Percentiles rank a stretch among this genome's conserved stretches.
Conservation (phyloP, 805 yeast species). For the Teunomyces pallodes region DNA sequence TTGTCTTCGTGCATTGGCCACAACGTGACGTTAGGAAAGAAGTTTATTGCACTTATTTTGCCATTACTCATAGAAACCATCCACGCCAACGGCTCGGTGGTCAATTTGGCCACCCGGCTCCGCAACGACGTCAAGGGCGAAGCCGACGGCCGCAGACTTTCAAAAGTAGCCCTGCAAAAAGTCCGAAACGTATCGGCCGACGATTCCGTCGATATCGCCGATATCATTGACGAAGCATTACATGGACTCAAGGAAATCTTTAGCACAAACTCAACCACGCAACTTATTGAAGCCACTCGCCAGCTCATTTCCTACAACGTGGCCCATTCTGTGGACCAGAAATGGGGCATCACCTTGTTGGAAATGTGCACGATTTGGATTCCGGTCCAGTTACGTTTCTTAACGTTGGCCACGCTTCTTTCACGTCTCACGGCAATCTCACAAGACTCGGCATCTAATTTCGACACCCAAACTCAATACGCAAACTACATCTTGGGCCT, state of each 20-base stretch:
- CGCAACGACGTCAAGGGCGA: constrained; percentile 23
- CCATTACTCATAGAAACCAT: constrained; percentile 39
- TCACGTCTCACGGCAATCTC: constrained; percentile 25
- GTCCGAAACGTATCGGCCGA: constrained; percentile 24
- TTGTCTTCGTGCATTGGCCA: constrained; percentile 39
- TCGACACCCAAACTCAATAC: constrained; percentile 32
- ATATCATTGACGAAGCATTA: constrained; percentile 47
- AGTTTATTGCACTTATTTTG: constrained; percentile 32
- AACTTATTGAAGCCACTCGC: constrained; percentile 55
- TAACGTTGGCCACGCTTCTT: constrained; percentile 49
- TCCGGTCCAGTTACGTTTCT: constrained; percentile 75
- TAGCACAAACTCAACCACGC: constrained; percentile 59
- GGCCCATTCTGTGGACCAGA: constrained; percentile 19
- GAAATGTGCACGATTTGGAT: constrained; percentile 71
- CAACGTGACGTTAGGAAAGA: constrained; percentile 26
- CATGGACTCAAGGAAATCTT: constrained; percentile 58
- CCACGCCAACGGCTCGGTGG: constrained; percentile 16
- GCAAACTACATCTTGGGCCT: constrained; percentile 53
- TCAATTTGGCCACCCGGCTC: constrained; percentile 21
- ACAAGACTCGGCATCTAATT: constrained; percentile 10
- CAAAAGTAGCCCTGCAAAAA: constrained; percentile 26
- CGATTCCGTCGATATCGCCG: constrained; percentile 31
- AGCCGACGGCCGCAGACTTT: constrained; percentile 17
- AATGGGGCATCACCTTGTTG: constrained; percentile 58
- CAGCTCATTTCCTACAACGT: constrained; percentile 46